phyloP scores from a whole-genome alignment of 163 green algal genomes.

The Scenedesmus sp. region DNA sequence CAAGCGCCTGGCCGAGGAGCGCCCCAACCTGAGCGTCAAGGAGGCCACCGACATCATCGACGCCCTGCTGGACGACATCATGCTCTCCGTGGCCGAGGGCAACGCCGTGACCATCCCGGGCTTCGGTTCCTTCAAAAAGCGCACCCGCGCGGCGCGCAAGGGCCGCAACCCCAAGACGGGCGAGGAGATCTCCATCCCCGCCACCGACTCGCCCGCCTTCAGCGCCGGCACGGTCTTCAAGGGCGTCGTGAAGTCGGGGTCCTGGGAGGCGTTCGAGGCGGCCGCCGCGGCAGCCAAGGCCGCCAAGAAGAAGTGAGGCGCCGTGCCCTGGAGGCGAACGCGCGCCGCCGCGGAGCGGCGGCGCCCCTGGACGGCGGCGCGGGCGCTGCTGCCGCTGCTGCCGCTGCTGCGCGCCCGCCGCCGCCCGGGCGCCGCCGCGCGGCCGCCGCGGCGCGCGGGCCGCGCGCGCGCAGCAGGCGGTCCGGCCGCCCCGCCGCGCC shows the following conservation, averaged over 20 bases:
- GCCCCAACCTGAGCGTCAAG: background rate
- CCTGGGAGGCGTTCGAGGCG: slow-evolving; percentile 23
- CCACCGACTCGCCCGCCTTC: slow-evolving; percentile 51
- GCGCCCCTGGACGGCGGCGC: background rate
- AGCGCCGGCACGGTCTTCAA: slow-evolving; percentile 57
- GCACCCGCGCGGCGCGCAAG: slow-evolving; percentile 46
- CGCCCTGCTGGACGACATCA: slow-evolving; percentile 57
- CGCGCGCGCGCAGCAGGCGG: too few species aligned
- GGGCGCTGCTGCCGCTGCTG: background rate
- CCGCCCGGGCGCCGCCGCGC: background rate
- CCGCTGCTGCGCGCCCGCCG: background rate
- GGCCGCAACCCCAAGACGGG: slow-evolving; percentile 69
- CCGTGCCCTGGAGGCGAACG: background rate
- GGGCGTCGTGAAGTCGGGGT: slow-evolving; percentile 46
- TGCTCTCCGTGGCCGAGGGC: slow-evolving; percentile 51
- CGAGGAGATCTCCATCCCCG: slow-evolving; percentile 53
- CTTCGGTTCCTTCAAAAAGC: slow-evolving; percentile 66
- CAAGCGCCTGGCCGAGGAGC: slow-evolving; percentile 7
- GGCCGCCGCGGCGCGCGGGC: too few species aligned
- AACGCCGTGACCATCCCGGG: slow-evolving; percentile 59
- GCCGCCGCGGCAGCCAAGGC: slow-evolving; percentile 3
- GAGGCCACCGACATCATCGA: slow-evolving; percentile 47
- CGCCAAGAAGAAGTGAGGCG: slow-evolving; percentile 19
- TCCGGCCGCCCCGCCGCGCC: background rate
- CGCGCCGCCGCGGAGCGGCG: too few species aligned